phyloP scores from a whole-genome alignment of 1,139 yeast genomes.

The Waltiozyma sp. region DNA sequence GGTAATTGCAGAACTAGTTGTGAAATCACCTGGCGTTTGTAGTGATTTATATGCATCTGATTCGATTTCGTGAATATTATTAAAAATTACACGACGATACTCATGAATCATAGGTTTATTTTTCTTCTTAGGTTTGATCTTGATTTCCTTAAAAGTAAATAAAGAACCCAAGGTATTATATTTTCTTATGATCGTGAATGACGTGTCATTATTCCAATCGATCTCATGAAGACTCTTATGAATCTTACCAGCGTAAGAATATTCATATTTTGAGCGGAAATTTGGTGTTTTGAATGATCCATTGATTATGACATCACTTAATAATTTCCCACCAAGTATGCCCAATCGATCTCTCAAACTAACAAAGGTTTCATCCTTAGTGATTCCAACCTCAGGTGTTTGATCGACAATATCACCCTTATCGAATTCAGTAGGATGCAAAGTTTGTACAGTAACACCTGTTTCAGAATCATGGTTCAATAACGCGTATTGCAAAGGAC shows the following conservation, averaged over 20 bases:
- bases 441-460: slow-evolving; percentile 83
- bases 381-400: slow-evolving; percentile 31
- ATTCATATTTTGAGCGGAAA: slow-evolving; percentile 22
- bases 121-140: slow-evolving; percentile 20
- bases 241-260: slow-evolving; percentile 51
- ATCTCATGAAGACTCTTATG: slow-evolving; percentile 30
- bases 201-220: slow-evolving; percentile 30
- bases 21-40: slow-evolving; percentile 33
- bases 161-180: slow-evolving; percentile 51
- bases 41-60: background rate
- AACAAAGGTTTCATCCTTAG: slow-evolving; percentile 30
- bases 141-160: slow-evolving; percentile 35
- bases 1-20: no score
- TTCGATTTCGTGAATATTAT: background rate
- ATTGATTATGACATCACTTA: slow-evolving; percentile 34
- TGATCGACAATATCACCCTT: slow-evolving; percentile 64
- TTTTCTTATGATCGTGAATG: slow-evolving; percentile 32
- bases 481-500: slow-evolving; percentile 79
- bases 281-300: slow-evolving; percentile 22
- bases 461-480: slow-evolving; percentile 51
- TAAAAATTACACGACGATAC: slow-evolving; percentile 36
- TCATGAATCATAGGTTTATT: slow-evolving; percentile 16
- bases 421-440: slow-evolving; percentile 84
- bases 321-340: slow-evolving; percentile 43
- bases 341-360: slow-evolving; percentile 42